Percentiles rank a stretch among this genome's conserved stretches.
Conservation (phyloP, 2,329 filamentous ascomycete species). For the Trichoderma cornu-damae region DNA sequence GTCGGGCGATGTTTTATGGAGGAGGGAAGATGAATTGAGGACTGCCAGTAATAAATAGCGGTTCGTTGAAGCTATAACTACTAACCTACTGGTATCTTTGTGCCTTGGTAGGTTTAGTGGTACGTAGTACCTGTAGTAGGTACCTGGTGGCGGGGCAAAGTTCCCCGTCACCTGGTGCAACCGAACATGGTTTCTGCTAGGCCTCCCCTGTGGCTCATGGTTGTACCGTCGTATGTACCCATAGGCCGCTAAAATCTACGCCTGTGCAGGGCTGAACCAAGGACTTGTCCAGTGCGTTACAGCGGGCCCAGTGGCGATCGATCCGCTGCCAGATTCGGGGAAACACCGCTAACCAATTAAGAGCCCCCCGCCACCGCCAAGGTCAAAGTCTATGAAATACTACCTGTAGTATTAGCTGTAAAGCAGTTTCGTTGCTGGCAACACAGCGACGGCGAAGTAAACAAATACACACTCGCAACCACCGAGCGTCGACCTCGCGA, state of each 20-base stretch:
- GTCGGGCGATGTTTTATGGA: background rate
- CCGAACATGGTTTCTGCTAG: background rate
- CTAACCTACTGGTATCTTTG: no score
- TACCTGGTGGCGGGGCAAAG: constrained; percentile 16
- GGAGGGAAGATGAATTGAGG: constrained; percentile 13
- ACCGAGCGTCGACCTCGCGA: background rate
- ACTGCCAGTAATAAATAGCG: constrained; percentile 10
- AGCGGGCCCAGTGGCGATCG: constrained; percentile 4
- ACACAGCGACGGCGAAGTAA: constrained; percentile 13
- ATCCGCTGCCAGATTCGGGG: background rate
- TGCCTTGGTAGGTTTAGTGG: no score
- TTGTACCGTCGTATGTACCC: background rate
- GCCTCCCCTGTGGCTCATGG: background rate
- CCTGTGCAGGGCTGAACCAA: constrained; percentile 18
- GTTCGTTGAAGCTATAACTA: constrained; percentile 19
- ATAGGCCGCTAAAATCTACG: background rate
- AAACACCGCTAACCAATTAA: background rate
- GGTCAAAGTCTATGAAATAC: background rate
- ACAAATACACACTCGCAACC: constrained; percentile 5
- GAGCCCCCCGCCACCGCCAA: background rate
- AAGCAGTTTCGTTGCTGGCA: constrained; percentile 16
- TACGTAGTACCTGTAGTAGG: no score
- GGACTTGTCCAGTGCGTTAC: constrained; percentile 1
- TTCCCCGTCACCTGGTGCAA: constrained; percentile 6
- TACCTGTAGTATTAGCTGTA: no score